phyloP scores from a whole-genome alignment of 2,329 filamentous ascomycete genomes.

The Metarhizium sp. region DNA sequence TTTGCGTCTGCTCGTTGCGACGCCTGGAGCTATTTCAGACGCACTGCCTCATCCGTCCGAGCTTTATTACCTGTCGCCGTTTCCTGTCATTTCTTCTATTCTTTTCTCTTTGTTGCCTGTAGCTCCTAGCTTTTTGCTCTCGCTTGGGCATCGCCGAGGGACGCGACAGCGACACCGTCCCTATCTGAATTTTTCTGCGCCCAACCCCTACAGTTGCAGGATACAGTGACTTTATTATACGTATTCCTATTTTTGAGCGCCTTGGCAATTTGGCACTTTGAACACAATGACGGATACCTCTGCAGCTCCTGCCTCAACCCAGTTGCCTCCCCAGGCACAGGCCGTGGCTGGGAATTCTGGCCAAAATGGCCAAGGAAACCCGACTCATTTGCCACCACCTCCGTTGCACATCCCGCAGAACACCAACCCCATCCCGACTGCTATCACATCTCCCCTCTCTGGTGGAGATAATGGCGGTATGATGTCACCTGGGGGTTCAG shows the following conservation, averaged over 20 bases:
- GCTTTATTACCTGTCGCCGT: background rate
- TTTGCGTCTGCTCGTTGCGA: background rate
- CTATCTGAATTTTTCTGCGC: background rate
- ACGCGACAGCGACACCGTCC: background rate
- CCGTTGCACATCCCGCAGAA: slow-evolving; percentile 93
- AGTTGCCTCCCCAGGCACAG: slow-evolving; percentile 61
- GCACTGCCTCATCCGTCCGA: background rate
- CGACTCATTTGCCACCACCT: slow-evolving; percentile 78
- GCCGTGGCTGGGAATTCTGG: slow-evolving; percentile 48
- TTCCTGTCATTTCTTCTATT: background rate
- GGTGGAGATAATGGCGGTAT: slow-evolving; percentile 54
- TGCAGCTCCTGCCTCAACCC: slow-evolving; percentile 49
- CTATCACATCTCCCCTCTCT: slow-evolving; percentile 80
- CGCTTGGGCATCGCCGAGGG: background rate
- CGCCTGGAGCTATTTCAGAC: background rate
- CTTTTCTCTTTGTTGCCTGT: background rate
- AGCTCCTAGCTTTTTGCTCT: background rate
- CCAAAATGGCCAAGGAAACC: slow-evolving; percentile 60
- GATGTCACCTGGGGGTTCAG: slow-evolving; percentile 77
- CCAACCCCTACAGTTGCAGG: background rate
- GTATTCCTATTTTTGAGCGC: background rate
- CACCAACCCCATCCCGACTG: slow-evolving; percentile 88
- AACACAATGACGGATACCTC: slow-evolving; percentile 68
- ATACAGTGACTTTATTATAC: background rate
- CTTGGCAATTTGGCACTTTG: background rate